These are phyloP conservation scores for Raddia distichophylla DNA, from an alignment of 176 grass and related monocot genomes.

Conservation along the genomic window DNA sequence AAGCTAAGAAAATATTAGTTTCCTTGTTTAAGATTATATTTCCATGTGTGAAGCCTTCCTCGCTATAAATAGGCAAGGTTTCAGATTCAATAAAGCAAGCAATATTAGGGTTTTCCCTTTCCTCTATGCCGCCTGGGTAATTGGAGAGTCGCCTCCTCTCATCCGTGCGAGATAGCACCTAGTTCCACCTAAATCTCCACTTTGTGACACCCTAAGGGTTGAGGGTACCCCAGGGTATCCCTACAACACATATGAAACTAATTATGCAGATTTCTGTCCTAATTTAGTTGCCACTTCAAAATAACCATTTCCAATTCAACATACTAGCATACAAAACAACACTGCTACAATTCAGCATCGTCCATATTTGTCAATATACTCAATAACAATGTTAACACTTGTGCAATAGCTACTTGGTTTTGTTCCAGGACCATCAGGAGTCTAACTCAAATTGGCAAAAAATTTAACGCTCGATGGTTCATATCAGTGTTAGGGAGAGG, in stretches of 20 bases:
- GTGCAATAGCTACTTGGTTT: background rate
- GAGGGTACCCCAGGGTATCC: no score
- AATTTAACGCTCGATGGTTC: background rate
- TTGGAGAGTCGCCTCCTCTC: no score
- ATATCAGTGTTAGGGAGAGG: background rate
- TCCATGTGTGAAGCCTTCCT: no score
- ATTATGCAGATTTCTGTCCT: background rate
- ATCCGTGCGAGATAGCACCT: no score
- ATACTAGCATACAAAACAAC: background rate
- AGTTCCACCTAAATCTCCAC: no score
- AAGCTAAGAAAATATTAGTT: no score
- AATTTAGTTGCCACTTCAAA: background rate
- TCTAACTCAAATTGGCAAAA: background rate
- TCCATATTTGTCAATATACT: background rate
- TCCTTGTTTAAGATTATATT: no score
- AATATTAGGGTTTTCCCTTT: no score
- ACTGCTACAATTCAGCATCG: constrained; percentile 6
- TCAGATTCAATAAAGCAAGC: no score
- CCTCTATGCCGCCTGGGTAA: no score
- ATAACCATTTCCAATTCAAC: background rate
- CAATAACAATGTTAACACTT: background rate
- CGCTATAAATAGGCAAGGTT: no score
- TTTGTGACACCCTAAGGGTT: no score
- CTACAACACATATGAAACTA: background rate
- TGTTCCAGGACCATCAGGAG: background rate